phyloP scores from a whole-genome alignment of 345 rosid genomes.

The Citrus glauca region DNA sequence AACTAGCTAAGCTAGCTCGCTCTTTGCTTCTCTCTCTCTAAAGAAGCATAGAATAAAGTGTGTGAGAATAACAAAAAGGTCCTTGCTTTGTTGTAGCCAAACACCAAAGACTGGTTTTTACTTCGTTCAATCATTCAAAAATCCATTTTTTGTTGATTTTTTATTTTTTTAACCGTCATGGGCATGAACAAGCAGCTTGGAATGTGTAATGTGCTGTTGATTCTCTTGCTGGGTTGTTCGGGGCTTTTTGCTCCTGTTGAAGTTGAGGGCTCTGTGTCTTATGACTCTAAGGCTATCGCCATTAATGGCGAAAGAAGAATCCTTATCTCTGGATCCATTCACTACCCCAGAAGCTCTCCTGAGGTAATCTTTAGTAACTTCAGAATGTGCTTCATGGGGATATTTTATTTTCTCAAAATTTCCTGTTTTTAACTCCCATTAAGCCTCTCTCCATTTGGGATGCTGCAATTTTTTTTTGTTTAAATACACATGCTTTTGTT shows the following conservation, averaged over 20 bases:
- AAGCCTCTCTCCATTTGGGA: conserved; percentile 17
- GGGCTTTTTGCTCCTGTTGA: conserved; percentile 26
- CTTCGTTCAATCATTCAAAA: conserved; percentile 1
- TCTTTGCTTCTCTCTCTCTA: conserved; percentile 24
- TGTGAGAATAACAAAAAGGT: conserved; percentile 19
- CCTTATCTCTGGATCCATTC: conserved; percentile 97
- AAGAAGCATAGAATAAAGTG: conserved; percentile 46
- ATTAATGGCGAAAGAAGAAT: conserved; percentile 91
- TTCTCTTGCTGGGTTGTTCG: conserved; percentile 29
- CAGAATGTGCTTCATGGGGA: conserved; percentile 26
- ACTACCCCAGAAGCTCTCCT: conserved; percentile 96
- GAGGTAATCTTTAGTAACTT: conserved; percentile 45
- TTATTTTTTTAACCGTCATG: conserved; percentile 16
- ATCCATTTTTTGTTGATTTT: neutral
- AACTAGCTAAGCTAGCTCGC: conserved; percentile 16
- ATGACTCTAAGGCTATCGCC: conserved; percentile 73
- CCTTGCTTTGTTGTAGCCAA: conserved; percentile 25
- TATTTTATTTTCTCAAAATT: conserved; percentile 13
- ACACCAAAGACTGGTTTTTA: neutral
- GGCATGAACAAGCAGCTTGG: conserved; percentile 33
- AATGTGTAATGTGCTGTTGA: conserved; percentile 45
- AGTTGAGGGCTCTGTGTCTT: conserved; percentile 71
- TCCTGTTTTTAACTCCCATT: neutral
- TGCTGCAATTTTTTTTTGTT: neutral
- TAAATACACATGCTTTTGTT: neutral